phyloP scores from a whole-genome alignment of 2,329 filamentous ascomycete genomes.

The Aspergillus pseudoglaucus region DNA sequence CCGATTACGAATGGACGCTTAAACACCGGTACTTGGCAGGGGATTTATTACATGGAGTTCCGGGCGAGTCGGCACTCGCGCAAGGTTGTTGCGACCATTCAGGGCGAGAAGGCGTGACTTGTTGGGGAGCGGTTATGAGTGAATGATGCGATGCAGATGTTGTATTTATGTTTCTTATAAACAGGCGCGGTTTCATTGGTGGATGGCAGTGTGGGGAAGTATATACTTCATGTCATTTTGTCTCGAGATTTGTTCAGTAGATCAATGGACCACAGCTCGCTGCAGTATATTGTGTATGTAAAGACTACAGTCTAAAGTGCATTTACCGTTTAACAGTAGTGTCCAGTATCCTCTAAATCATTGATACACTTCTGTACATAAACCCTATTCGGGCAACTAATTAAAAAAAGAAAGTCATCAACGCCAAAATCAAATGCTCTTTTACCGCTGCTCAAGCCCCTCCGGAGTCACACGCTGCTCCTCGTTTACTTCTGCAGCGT shows the following conservation, averaged over 20 bases:
- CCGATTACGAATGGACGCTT: constrained; percentile 83
- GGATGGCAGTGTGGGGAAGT: background rate
- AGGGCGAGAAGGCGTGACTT: constrained; percentile 62
- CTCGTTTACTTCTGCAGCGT: constrained; percentile 54
- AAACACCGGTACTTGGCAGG: constrained; percentile 56
- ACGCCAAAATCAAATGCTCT: constrained; percentile 27
- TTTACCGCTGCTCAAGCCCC: constrained; percentile 55
- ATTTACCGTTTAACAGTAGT: background rate
- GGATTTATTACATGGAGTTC: constrained; percentile 95
- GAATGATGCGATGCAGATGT: background rate
- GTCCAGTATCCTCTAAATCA: no score
- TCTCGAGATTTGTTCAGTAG: constrained; percentile 5
- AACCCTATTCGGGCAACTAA: constrained; percentile 20
- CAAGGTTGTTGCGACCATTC: constrained; percentile 85
- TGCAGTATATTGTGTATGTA: no score
- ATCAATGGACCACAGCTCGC: no score
- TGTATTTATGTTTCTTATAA: background rate
- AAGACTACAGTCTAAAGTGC: no score
- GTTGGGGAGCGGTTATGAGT: constrained; percentile 12
- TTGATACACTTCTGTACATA: constrained; percentile 31
- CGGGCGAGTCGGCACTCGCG: constrained; percentile 67
- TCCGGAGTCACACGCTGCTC: constrained; percentile 54
- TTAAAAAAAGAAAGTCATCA: constrained; percentile 22
- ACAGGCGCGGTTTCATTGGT: background rate
- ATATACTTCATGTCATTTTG: background rate